phyloP scores from a whole-genome alignment of 805 yeast species.

The Grigorovia yakushimaensis region DNA sequence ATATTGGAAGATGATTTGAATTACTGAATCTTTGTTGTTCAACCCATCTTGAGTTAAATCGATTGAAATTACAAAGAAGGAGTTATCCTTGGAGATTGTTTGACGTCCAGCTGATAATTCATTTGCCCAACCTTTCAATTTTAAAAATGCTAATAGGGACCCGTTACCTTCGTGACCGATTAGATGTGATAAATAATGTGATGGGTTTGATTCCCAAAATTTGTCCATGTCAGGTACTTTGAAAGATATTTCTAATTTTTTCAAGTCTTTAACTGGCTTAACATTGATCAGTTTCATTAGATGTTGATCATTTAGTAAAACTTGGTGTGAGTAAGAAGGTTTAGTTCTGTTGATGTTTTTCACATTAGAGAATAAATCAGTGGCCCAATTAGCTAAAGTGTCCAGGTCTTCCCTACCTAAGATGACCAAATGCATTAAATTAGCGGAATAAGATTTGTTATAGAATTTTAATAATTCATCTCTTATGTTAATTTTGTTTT shows the following conservation, averaged over 20 bases:
- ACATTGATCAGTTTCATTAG: constrained; percentile 49
- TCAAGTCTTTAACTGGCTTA: constrained; percentile 75
- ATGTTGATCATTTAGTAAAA: constrained; percentile 39
- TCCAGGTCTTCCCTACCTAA: constrained; percentile 75
- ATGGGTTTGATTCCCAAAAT: constrained; percentile 60
- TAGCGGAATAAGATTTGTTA: constrained; percentile 63
- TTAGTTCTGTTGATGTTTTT: constrained; percentile 21
- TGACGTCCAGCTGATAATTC: constrained; percentile 66
- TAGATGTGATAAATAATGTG: constrained; percentile 64
- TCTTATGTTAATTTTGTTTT: constrained; percentile 61
- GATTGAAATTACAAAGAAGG: constrained; percentile 56
- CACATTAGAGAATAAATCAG: constrained; percentile 52
- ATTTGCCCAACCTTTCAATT: constrained; percentile 68
- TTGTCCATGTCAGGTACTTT: constrained; percentile 68
- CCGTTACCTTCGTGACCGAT: constrained; percentile 92
- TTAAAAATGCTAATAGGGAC: constrained; percentile 62
- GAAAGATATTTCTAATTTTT: constrained; percentile 58
- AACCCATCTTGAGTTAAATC: constrained; percentile 73
- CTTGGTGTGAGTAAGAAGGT: constrained; percentile 31
- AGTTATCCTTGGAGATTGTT: constrained; percentile 55
- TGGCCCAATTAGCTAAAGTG: constrained; percentile 61
- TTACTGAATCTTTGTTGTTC: constrained; percentile 49
- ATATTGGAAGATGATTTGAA: constrained; percentile 60
- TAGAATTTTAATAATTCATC: constrained; percentile 73
- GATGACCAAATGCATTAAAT: constrained; percentile 78